A percentile compares a stretch with the other conserved stretches of the same genome.
Evolutionary conservation across 2,329 filamentous ascomycete genomes (phyloP).

Genomic region (Nigrograna mackinnonii): DNA sequence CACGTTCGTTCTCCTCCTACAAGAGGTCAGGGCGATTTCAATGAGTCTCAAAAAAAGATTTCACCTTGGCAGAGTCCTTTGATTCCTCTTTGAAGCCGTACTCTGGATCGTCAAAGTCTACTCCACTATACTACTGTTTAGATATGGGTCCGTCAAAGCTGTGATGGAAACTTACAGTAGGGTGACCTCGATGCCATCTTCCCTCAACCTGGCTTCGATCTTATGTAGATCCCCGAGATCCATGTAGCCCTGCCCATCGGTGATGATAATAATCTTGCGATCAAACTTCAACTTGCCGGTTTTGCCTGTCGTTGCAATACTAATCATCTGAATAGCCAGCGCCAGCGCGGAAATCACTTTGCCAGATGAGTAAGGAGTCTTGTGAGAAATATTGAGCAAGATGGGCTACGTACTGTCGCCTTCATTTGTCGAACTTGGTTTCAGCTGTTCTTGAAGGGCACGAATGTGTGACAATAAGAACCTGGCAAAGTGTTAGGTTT

Average conservation of each 20-base stretch:
- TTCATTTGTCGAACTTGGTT: slow-evolving; percentile 66
- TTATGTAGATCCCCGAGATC: slow-evolving; percentile 71
- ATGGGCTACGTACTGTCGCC: slow-evolving; percentile 67
- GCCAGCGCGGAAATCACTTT: slow-evolving; percentile 79
- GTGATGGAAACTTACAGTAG: slow-evolving; percentile 64
- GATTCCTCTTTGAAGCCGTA: slow-evolving; percentile 92
- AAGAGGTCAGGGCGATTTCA: slow-evolving; percentile 12
- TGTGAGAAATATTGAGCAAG: neutral
- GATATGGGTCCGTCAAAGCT: neutral
- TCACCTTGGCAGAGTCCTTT: slow-evolving; percentile 72
- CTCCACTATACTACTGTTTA: slow-evolving; percentile 61
- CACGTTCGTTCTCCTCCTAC: slow-evolving; percentile 71
- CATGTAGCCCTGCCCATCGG: slow-evolving; percentile 75
- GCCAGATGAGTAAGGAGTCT: slow-evolving; percentile 15
- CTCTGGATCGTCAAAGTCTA: slow-evolving; percentile 91
- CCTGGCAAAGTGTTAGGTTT: slow-evolving; percentile 41
- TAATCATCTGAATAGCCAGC: slow-evolving; percentile 87
- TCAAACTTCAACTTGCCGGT: slow-evolving; percentile 45
- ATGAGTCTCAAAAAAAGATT: neutral
- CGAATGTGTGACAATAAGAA: slow-evolving; percentile 71
- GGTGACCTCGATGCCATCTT: slow-evolving; percentile 73
- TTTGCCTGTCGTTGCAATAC: slow-evolving; percentile 77
- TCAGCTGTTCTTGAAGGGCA: slow-evolving; percentile 64
- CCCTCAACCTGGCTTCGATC: slow-evolving; percentile 74
- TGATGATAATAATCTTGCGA: slow-evolving; percentile 73